Base-by-base conservation (phyloP, 202 grass and related monocot species). In the Tripidium arundinaceum region DNA sequence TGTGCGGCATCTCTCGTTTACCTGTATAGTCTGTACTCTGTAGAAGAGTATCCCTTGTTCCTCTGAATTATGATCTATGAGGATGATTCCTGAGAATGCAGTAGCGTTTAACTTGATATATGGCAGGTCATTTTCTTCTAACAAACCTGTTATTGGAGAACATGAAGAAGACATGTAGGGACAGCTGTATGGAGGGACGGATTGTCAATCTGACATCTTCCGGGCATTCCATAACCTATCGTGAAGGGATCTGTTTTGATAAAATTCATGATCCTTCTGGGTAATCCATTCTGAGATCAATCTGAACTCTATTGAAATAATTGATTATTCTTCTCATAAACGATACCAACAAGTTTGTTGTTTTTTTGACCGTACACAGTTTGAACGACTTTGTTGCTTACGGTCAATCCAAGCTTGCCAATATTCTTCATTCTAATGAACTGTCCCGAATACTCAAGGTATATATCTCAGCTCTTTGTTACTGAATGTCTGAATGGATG, bases 351-450 rank as follows among this genome's bases (percentile, higher is more conserved):
- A 78, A n/a, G 28, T 40, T 64, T 70, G 41, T n/a, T 57, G 1
- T 85, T 1, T 79, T 76, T 65, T n/a, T n/a, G 13, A 81, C 57
- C 62, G 81, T 85, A 62, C 26, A 12, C 76, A 97, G 93, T 37
- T 89, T 91, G 29, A 77, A 31, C n/a, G 85, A 34, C 45, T 63
- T 81, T 34, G 55, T 87, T 73, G 93, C 88, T 49, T 91, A 97
- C 16, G 86, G 84, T 25, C 86, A 93, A 72, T 93, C 93, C 62
- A 97, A 93, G 82, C 88, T 97, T 83, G 86, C 90, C 58, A 97
- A 97, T 66, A 97, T 93, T 87, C 70, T 97, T 65, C 90, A 97
- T 70, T 70, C 81, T 9, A 89, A 85, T 72, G 90, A 93, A 36
- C 68, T 97, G 62, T 76, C 90, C 14, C 68, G 81, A 79, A 70